Conservation (phyloP, 1,139 yeast species). For the Nakaseomyces delphensis region DNA sequence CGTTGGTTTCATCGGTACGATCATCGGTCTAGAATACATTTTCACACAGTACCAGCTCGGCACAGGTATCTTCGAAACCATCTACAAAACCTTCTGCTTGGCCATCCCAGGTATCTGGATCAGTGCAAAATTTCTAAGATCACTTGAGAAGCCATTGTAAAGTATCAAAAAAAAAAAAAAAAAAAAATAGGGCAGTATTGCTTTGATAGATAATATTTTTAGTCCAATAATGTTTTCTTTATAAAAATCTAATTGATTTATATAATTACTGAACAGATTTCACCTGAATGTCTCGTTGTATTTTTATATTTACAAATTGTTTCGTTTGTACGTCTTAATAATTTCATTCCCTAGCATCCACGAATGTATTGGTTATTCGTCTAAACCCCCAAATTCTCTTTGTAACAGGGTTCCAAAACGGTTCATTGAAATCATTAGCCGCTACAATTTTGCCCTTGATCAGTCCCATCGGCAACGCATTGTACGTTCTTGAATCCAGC, state of each 20-base stretch:
- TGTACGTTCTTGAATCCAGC: constrained; percentile 84
- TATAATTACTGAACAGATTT: not conserved
- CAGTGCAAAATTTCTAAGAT: constrained; percentile 59
- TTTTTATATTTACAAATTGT: constrained; percentile 6
- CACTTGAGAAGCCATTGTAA: constrained; percentile 13
- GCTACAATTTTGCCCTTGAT: constrained; percentile 85
- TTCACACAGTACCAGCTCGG: constrained; percentile 66
- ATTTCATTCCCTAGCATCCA: constrained; percentile 12
- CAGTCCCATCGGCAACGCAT: constrained; percentile 78
- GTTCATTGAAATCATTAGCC: constrained; percentile 37
- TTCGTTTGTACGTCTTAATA: too few relatives aligned
- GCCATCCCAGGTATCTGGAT: constrained; percentile 48
- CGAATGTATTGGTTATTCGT: constrained; percentile 41
- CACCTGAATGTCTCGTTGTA: not conserved
- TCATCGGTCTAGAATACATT: constrained; percentile 52
- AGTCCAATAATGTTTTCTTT: not conserved
- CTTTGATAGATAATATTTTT: constrained; percentile 5
- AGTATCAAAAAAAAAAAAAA: not conserved
- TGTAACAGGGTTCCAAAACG: constrained; percentile 29
- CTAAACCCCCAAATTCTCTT: constrained; percentile 47
- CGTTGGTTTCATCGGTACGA: constrained; percentile 42
- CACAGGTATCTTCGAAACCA: constrained; percentile 60
- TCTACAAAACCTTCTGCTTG: constrained; percentile 45
- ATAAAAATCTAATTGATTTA: not conserved
- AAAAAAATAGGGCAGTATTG: not conserved